phyloP scores from a whole-genome alignment of 2,329 filamentous ascomycete species.

The Nemania abortiva region DNA sequence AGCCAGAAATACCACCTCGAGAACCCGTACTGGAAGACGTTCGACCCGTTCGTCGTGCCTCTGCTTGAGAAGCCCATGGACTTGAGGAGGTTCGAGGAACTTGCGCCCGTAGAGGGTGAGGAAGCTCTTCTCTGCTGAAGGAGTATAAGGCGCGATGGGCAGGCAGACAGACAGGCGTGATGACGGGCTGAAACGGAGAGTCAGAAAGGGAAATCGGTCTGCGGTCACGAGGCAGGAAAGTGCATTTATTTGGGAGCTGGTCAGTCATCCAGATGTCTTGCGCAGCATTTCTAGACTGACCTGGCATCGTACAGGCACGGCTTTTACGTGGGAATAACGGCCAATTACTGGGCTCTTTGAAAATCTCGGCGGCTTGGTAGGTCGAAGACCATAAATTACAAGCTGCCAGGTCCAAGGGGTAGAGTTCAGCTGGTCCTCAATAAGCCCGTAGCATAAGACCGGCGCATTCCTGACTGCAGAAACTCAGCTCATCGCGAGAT shows the following conservation, averaged over 20 bases:
- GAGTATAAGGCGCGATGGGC: background rate
- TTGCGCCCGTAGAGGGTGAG: conserved; percentile 58
- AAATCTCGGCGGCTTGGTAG: conserved; percentile 1
- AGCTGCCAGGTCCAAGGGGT: background rate
- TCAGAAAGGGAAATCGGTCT: background rate
- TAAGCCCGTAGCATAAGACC: background rate
- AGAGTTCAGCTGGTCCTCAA: conserved; percentile 1
- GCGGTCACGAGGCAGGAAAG: background rate
- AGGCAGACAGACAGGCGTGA: background rate
- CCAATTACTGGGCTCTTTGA: background rate
- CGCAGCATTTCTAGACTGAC: background rate
- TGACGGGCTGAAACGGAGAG: conserved; percentile 1
- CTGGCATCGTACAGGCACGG: background rate
- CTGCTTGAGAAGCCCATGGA: conserved; percentile 77
- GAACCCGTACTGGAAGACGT: conserved; percentile 82
- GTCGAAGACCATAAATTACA: background rate
- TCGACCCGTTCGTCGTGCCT: conserved; percentile 79
- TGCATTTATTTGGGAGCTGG: background rate
- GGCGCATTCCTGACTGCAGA: background rate
- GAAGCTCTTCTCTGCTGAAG: conserved; percentile 43
- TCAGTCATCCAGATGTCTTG: background rate
- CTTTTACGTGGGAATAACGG: background rate
- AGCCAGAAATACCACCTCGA: conserved; percentile 73
- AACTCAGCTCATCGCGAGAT: background rate
- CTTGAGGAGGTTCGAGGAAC: conserved; percentile 74